phyloP scores from a whole-genome alignment of 768 basidiomycete genomes.

The Porphyrellus cyaneotinctus region DNA sequence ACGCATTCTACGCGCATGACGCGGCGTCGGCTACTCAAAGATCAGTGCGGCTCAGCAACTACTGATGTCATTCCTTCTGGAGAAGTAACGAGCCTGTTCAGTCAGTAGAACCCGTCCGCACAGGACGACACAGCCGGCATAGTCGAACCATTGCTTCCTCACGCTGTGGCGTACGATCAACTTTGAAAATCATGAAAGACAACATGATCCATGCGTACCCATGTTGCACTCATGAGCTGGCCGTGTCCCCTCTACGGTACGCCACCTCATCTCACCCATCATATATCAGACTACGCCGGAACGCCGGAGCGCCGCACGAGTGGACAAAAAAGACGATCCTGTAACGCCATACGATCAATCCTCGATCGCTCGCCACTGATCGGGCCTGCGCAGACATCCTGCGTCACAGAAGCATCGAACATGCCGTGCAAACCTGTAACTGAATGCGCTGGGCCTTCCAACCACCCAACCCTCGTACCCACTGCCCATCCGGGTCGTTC shows the following conservation, averaged over 20 bases:
- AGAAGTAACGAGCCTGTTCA: neutral
- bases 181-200: conserved; percentile 9
- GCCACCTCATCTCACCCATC: neutral
- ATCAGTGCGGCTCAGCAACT: neutral
- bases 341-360: neutral
- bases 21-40: neutral
- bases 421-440: conserved; percentile 1
- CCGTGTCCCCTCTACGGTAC: neutral
- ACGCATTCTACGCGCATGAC: too few relatives aligned
- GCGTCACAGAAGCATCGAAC: conserved; percentile 4
- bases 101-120: neutral
- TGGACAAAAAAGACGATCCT: neutral
- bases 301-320: neutral
- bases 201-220: neutral
- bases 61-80: conserved; percentile 5
- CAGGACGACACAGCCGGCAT: neutral
- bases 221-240: neutral
- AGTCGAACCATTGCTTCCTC: neutral
- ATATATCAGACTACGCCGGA: neutral
- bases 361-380: conserved; percentile 1
- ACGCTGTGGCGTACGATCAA: neutral
- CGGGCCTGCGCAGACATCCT: neutral
- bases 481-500: conserved; percentile 4
- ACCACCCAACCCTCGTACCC: conserved; percentile 13
- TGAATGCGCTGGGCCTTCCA: neutral